Base-by-base conservation (phyloP, 192 early-diverging fungal genomes). In the Backusella sp. region DNA sequence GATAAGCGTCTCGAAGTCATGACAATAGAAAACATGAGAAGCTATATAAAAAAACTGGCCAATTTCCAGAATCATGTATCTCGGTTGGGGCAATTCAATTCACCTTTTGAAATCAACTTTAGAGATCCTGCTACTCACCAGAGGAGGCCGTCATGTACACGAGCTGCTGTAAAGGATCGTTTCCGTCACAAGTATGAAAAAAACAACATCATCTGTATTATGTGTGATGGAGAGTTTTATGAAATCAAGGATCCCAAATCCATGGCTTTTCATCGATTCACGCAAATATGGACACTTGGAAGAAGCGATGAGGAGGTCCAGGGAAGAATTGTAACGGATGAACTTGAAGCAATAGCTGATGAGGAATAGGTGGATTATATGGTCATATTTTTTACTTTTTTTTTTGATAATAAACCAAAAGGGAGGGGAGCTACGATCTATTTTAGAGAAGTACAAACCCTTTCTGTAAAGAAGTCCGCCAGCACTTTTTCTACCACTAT, bases 151-250 rank as follows among this genome's bases (percentile, higher is more conserved):
- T 73, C 80, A 9, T 70, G 80, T 11, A 21, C 68, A 21, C 28
- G 49, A 21, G 36, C 35, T 12, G 80, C 73, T 52, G 76, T 74
- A 65, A 80, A 77, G 28, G 73, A 79, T 26, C 62, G 44, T 28
- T 32, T 56, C 17, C 26, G 39, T 19, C 53, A 72, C 41, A 73
- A 77, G n/a, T 76, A 78, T 30, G 72, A 76, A 41, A 46, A 72
- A 12, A 84, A 84, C 5, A 87, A 87, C 2, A 76, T 88, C 66
- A 80, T 92, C 8, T 91, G 88, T 76, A 83, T 87, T 56, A 93
- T 93, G 92, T 90, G 91, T 80, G 92, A 93, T 79, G 92, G 92
- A 52, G 92, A 93, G 79, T 93, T 93, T 76, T 91, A 91, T 75
- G 91, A 91, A 73, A 82, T 91, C 68, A 87, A 85, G 70, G 82